Evolutionary conservation across 345 rosid genomes (phyloP), one percentile per base, ranked within the genome.

Genomic region (Salix dunnii): DNA sequence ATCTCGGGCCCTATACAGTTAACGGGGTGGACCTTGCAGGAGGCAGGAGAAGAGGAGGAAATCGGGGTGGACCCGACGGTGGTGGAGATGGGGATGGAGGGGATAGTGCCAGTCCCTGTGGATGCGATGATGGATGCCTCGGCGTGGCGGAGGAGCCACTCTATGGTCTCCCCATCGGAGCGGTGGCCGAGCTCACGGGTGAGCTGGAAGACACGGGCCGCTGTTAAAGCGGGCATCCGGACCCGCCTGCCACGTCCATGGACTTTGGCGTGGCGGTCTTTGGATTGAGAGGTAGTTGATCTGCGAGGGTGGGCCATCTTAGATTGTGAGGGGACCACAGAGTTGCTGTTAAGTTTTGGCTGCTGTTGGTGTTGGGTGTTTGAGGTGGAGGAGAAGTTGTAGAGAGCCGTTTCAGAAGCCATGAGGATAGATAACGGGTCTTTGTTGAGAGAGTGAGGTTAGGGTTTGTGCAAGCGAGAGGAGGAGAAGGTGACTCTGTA

Each of bases 111-210:
- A 3, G 88, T 78, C 2, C 94, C 92, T 0, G 91, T 89, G 53
- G 92, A 86, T 28, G 88, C 90, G 14, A 86, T 77, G 55, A 90
- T 89, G 65, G 90, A 82, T 30, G 87, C 88, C 81, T 90, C 94
- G 0, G 92, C 92, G 55, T 84, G 82, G 13, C 77, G 85, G 73
- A 89, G 91, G n/a, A 90, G 91, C 91, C 94, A 90, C 75, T 87
- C 87, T 11, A 90, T 80, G 51, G 90, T 90, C 82, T 90, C 94
- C 25, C 91, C 91, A 66, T 90, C 90, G 9, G 94, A 84, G 23
- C 88, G 86, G 80, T 85, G 92, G 79, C 92, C 92, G 35, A 91
- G 94, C 70, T 91, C 94, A 48, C 90, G 86, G 68, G 94, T 91
- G 25, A 89, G 83, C 86, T 91, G 97, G 63, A 92, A 92, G 76